Evolutionary conservation across 1,284 basidiomycete species (phyloP).

Genomic region (Malassezia nana): DNA sequence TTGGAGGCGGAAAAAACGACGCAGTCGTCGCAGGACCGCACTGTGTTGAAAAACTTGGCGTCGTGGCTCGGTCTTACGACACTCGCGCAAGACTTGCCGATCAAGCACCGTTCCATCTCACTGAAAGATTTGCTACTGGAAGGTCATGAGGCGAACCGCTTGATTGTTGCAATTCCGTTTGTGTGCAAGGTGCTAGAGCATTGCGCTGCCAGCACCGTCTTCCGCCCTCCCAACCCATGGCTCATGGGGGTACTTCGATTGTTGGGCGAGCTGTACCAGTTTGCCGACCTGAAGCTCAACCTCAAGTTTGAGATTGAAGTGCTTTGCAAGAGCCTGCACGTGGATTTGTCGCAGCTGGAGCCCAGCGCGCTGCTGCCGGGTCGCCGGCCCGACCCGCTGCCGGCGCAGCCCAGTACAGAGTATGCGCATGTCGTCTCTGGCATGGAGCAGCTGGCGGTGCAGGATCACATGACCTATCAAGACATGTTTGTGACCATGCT

Average conservation of each 20-base stretch:
- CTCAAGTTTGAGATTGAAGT: constrained; percentile 99
- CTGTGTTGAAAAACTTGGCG: constrained; percentile 82
- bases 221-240: constrained; percentile 96
- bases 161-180: constrained; percentile 93
- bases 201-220: constrained; percentile 77
- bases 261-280: constrained; percentile 89
- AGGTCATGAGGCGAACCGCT: constrained; percentile 81
- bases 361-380: constrained; percentile 70
- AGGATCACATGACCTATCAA: constrained; percentile 29
- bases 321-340: constrained; percentile 78
- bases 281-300: constrained; percentile 89
- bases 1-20: constrained; percentile 88
- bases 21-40: constrained; percentile 69
- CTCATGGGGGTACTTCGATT: constrained; percentile 86
- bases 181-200: constrained; percentile 94
- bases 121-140: constrained; percentile 94
- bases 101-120: constrained; percentile 83
- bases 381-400: constrained; percentile 49
- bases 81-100: constrained; percentile 78
- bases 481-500: constrained; percentile 62
- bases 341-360: constrained; percentile 78
- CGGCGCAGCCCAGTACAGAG: constrained; percentile 11
- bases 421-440: constrained; percentile 20
- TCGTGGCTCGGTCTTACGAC: constrained; percentile 92
- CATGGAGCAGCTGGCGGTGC: constrained; percentile 33